Evolutionary conservation across 148 eudicot genomes (phyloP), one percentile per base, ranked within the genome.

Genomic region (Rhododendron vialii): DNA sequence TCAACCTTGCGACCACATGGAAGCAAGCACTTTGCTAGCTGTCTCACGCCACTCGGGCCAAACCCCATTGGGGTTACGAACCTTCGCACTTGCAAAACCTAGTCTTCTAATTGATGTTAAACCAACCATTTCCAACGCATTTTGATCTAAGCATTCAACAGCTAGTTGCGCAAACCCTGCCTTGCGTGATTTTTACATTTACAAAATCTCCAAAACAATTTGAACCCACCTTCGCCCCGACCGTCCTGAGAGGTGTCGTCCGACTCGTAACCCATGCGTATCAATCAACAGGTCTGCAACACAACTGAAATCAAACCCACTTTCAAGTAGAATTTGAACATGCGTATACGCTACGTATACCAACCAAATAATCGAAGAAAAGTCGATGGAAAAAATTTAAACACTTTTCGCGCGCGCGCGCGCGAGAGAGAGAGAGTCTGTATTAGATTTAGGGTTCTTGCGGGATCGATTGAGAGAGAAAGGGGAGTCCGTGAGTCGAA

Each of bases 171-270:
- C 82, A 51, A 30, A 28, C 63, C 82, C 30, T 30, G 20, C 5
- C 26, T 14, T 14, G 61, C 82, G 7, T 51, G 63, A 38, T 33
- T 9, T 22, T 50, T 55, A 51, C 2, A 53, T 53, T 18, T 2
- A 35, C 38, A 53, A 80, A 20, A 17, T 80, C 35, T 26, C 74
- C 10, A 35, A 77, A 87, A 78, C n/a, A 76, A 80, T 6, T 55
- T 10, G 14, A 12, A 43, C 75, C 71, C 83, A 91, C 93, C 93
- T 86, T 90, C 85, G 71, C 89, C 92, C 11, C 93, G 88, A 71
- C 61, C 91, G 87, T 87, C 90, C 55, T 84, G 89, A 53, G 93
- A 89, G 83, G 88, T 77, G 76, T 88, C 88, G 20, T 86, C 89
- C 9, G 85, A 80, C 83, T 91, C 93, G 15, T 47, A 87, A 51